These are phyloP conservation scores for Ottelia alismoides DNA, from an alignment of 106 monocot species.

Conservation along the genomic window DNA sequence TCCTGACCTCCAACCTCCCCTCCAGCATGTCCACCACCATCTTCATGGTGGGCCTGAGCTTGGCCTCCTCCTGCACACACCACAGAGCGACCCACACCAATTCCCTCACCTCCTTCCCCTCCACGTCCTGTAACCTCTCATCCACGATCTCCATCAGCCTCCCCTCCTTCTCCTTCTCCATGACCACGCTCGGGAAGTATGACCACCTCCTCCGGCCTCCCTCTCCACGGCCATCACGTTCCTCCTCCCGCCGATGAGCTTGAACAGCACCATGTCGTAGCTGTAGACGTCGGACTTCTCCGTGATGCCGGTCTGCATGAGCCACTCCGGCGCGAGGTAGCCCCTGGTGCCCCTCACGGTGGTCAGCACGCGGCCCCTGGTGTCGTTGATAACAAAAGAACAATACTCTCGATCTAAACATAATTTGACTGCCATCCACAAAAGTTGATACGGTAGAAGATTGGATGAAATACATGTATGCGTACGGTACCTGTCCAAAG, in stretches of 20 bases:
- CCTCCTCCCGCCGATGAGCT: conserved; percentile 48
- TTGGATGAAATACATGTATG: too few relatives aligned
- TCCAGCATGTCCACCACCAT: conserved; percentile 54
- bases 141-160: conserved; percentile 52
- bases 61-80: conserved; percentile 39
- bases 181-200: conserved; percentile 37
- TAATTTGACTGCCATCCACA: conserved; percentile 53
- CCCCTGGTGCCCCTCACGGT: conserved; percentile 47
- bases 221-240: conserved; percentile 7
- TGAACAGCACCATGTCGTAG: conserved; percentile 65
- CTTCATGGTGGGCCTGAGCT: conserved; percentile 36
- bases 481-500: conserved; percentile 47
- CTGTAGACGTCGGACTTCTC: conserved; percentile 65
- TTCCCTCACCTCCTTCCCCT: conserved; percentile 21
- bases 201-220: conserved; percentile 16
- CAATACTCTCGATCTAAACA: conserved; percentile 39
- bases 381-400: conserved; percentile 43
- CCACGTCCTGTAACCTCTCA: conserved; percentile 16
- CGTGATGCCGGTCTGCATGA: conserved; percentile 23
- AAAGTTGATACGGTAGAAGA: conserved; percentile 10
- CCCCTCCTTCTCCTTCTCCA: conserved; percentile 38
- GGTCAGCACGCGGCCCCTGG: conserved; percentile 31
- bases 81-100: conserved; percentile 35
- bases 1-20: conserved; percentile 9
- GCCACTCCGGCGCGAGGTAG: conserved; percentile 66